A percentile compares a stretch with the other conserved stretches of the same genome.
Evolutionary conservation across 2,329 filamentous ascomycete species (phyloP).

Genomic region (Fusarium circinatum): DNA sequence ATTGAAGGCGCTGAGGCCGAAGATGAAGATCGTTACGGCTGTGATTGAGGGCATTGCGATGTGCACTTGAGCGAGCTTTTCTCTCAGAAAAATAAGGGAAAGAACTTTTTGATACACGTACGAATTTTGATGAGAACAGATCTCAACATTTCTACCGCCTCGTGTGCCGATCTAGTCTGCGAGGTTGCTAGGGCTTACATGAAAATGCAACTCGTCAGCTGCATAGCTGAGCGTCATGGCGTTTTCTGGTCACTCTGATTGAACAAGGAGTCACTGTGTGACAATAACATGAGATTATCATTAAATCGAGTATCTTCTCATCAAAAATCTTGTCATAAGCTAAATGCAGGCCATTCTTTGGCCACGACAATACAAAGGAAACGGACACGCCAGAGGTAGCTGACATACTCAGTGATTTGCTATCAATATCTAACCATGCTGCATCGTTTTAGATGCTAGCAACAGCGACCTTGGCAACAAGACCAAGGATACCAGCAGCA

Average conservation of each 20-base stretch:
- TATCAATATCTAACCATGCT: neutral
- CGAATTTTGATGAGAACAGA: neutral
- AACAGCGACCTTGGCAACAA: constrained; percentile 26
- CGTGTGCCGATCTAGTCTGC: neutral
- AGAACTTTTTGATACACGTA: neutral
- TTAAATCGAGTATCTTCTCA: neutral
- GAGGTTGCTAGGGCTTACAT: neutral
- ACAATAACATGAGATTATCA: neutral
- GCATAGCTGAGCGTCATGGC: neutral
- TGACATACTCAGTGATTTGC: constrained; percentile 1
- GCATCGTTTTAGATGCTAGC: constrained; percentile 4
- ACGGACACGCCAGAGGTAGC: constrained; percentile 12
- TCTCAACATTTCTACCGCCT: neutral
- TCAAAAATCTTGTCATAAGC: neutral
- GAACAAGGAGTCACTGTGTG: neutral
- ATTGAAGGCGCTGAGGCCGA: constrained; percentile 25
- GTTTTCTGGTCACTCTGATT: neutral
- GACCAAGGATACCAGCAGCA: constrained; percentile 26
- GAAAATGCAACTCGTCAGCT: neutral
- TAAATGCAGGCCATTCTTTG: neutral
- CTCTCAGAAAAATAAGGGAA: too few relatives aligned
- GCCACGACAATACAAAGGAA: neutral
- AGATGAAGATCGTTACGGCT: constrained; percentile 16
- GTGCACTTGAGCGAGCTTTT: neutral
- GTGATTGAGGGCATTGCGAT: constrained; percentile 1